Conservation (phyloP, 306 rosid species). For the Lathyrus aphaca region DNA sequence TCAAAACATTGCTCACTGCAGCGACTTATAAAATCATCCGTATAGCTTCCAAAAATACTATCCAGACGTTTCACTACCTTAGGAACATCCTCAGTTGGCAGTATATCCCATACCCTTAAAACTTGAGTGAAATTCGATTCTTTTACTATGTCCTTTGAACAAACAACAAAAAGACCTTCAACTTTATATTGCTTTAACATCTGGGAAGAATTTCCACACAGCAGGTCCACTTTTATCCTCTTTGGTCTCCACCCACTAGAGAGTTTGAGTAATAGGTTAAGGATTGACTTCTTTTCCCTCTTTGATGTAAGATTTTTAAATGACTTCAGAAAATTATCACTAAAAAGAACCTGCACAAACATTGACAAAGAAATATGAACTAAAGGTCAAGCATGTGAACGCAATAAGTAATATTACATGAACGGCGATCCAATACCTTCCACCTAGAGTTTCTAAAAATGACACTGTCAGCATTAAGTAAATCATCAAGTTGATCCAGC, state of each 20-base stretch:
- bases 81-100: constrained; percentile 59
- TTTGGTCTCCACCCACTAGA: constrained; percentile 81
- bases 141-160: constrained; percentile 65
- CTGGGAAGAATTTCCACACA: constrained; percentile 50
- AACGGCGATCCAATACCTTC: constrained; percentile 54
- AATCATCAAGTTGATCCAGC: constrained; percentile 65
- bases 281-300: constrained; percentile 48
- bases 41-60: constrained; percentile 56
- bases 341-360: constrained; percentile 59
- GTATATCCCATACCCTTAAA: constrained; percentile 72
- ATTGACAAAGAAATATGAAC: background rate
- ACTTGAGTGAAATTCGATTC: constrained; percentile 52
- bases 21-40: constrained; percentile 52
- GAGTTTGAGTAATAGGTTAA: constrained; percentile 62
- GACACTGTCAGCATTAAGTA: constrained; percentile 56
- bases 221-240: constrained; percentile 40
- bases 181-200: constrained; percentile 66
- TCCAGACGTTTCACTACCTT: constrained; percentile 65
- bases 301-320: constrained; percentile 51
- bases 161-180: constrained; percentile 52
- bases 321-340: constrained; percentile 71
- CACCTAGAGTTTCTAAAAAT: constrained; percentile 65
- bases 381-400: background rate
- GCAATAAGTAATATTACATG: background rate
- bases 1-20: constrained; percentile 60